These are phyloP conservation scores for Aspergillus fijiensis DNA, from an alignment of 2,329 filamentous ascomycete genomes.

Conservation along the genomic window DNA sequence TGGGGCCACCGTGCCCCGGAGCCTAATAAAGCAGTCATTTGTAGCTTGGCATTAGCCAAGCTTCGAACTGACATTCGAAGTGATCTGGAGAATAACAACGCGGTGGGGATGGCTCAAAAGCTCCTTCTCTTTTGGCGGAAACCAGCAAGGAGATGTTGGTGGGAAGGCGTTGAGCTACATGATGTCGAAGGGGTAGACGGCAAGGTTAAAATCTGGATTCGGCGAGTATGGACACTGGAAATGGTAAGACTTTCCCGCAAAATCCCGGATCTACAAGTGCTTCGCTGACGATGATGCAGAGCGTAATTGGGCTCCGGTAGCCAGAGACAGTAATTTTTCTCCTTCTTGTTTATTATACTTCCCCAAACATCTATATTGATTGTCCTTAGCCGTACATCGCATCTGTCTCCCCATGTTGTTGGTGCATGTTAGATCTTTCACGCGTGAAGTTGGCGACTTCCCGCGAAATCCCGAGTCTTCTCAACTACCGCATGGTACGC, in stretches of 20 bases:
- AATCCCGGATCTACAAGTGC: not conserved
- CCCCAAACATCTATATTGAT: slow-evolving; percentile 19
- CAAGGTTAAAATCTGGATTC: slow-evolving; percentile 95
- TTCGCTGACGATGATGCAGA: slow-evolving; percentile 49
- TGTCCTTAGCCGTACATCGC: slow-evolving; percentile 19
- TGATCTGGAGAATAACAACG: slow-evolving; percentile 70
- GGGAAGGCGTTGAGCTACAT: slow-evolving; percentile 93
- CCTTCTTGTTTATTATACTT: slow-evolving; percentile 23
- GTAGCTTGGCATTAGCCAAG: slow-evolving; percentile 88
- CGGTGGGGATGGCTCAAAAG: slow-evolving; percentile 98
- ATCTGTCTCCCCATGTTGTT: slow-evolving; percentile 8
- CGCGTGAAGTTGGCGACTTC: too few relatives aligned
- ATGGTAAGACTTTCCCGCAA: slow-evolving; percentile 59
- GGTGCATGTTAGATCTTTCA: slow-evolving; percentile 3
- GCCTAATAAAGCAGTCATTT: slow-evolving; percentile 97
- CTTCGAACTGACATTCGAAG: slow-evolving; percentile 85
- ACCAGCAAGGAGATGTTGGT: slow-evolving; percentile 94
- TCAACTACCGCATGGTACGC: too few relatives aligned
- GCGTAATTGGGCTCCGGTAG: slow-evolving; percentile 76
- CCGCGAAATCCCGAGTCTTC: too few relatives aligned
- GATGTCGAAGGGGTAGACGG: slow-evolving; percentile 87
- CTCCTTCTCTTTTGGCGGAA: slow-evolving; percentile 97
- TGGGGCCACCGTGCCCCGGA: slow-evolving; percentile 98
- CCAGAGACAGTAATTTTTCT: slow-evolving; percentile 15
- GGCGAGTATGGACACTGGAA: slow-evolving; percentile 96